These are phyloP conservation scores for Fusarium burgessii DNA, from an alignment of 2,329 filamentous ascomycete genomes.

Conservation along the genomic window DNA sequence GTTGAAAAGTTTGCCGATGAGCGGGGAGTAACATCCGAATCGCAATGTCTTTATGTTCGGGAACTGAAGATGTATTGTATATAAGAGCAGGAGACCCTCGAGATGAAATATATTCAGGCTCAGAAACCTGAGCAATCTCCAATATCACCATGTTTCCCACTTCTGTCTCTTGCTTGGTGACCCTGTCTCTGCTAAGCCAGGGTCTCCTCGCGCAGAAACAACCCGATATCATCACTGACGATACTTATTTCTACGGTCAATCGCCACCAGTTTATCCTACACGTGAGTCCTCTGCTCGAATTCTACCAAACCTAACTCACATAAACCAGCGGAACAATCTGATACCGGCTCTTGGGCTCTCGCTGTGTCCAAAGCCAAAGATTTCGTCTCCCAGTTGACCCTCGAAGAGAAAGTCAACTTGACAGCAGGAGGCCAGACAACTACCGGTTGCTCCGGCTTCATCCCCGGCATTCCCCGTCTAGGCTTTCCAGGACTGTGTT, in stretches of 20 bases:
- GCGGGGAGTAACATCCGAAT: not conserved
- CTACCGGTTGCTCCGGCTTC: constrained; percentile 11
- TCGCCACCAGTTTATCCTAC: constrained; percentile 4
- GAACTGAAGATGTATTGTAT: not conserved
- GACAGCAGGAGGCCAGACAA: constrained; percentile 7
- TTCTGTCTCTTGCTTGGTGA: not conserved
- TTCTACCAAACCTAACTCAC: accelerated
- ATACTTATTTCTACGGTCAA: constrained; percentile 16
- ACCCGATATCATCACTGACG: not conserved
- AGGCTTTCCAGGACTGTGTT: constrained; percentile 2
- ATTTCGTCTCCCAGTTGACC: constrained; percentile 1
- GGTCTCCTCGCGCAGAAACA: not conserved
- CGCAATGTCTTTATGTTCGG: not conserved
- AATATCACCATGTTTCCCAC: not conserved
- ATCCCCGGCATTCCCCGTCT: constrained; percentile 6
- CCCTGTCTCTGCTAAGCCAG: constrained; percentile 2
- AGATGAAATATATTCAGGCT: not conserved
- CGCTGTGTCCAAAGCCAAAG: constrained; percentile 5
- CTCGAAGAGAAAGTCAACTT: constrained; percentile 30
- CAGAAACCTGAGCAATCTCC: not conserved
- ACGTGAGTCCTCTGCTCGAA: not conserved
- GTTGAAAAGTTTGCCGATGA: not conserved
- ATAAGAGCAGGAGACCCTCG: not conserved
- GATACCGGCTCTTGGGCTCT: constrained; percentile 2
- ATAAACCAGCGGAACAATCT: not conserved